phyloP scores from a whole-genome alignment of 352 stramenopile genomes.

The Globisporangium sylvaticum region DNA sequence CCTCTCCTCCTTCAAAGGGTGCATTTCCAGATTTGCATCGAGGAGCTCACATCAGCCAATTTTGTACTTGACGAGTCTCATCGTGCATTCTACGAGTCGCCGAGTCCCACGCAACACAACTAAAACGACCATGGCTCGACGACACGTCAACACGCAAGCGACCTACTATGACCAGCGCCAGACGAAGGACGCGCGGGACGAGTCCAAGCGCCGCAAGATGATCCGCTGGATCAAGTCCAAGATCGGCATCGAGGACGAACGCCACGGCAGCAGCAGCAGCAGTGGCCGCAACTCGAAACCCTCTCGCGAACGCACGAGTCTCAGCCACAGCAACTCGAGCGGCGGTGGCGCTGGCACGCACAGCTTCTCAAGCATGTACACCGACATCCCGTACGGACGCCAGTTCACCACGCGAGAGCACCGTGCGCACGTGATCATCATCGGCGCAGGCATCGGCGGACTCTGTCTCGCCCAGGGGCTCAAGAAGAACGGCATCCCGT shows the following conservation, averaged over 20 bases:
- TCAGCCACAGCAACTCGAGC: constrained; percentile 1
- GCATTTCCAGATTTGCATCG: constrained; percentile 6
- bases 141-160: constrained; percentile 2
- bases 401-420: constrained; percentile 11
- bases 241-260: constrained; percentile 30
- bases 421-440: constrained; percentile 35
- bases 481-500: constrained; percentile 52
- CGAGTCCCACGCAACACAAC: neutral
- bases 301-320: neutral
- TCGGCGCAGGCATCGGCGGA: constrained; percentile 53
- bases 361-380: constrained; percentile 4
- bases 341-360: neutral
- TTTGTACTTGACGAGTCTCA: neutral
- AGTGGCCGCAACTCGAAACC: constrained; percentile 5
- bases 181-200: constrained; percentile 30
- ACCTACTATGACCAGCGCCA: constrained; percentile 38
- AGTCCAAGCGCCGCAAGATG: constrained; percentile 53
- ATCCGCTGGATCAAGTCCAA: constrained; percentile 61
- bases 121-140: constrained; percentile 11
- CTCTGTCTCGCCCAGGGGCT: constrained; percentile 60
- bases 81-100: neutral
- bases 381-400: constrained; percentile 6
- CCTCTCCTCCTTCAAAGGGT: neutral
- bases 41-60: neutral
- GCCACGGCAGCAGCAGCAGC: constrained; percentile 21